phyloP scores from a whole-genome alignment of 176 grass and related monocot species.

The Paspalum notatum region DNA sequence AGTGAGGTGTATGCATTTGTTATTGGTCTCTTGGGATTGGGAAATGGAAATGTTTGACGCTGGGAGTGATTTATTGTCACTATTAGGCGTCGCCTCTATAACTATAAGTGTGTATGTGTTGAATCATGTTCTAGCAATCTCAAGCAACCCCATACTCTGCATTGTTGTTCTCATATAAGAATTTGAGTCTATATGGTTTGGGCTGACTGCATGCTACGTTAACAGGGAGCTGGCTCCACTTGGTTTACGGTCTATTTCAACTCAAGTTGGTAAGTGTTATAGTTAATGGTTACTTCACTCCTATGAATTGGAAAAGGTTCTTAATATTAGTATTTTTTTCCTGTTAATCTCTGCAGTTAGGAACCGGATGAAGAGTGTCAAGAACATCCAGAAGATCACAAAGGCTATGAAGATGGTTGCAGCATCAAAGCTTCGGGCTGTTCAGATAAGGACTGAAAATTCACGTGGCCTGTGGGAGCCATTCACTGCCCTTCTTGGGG shows the following conservation, averaged over 20 bases:
- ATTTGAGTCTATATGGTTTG: not conserved
- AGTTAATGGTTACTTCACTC: not conserved
- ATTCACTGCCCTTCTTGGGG: constrained; percentile 92
- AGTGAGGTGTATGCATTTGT: not conserved
- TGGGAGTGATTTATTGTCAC: not conserved
- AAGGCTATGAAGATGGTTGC: constrained; percentile 99
- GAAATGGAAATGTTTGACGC: not conserved
- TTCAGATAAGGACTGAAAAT: constrained; percentile 89
- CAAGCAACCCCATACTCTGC: not conserved
- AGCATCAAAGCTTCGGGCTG: constrained; percentile 88
- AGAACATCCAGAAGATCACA: constrained; percentile 97
- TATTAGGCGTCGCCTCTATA: not conserved
- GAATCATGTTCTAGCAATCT: not conserved
- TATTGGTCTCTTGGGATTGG: not conserved
- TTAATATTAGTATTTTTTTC: not conserved
- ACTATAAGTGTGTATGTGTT: not conserved
- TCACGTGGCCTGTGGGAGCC: constrained; percentile 94
- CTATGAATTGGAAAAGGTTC: not conserved
- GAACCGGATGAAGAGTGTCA: constrained; percentile 97
- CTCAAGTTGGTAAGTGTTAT: constrained; percentile 71
- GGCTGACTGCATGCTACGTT: constrained; percentile 29
- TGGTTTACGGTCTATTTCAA: constrained; percentile 73
- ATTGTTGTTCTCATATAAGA: not conserved
- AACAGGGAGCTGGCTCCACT: constrained; percentile 60
- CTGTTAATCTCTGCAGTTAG: constrained; percentile 54